phyloP scores from a whole-genome alignment of 2,329 filamentous ascomycete genomes.

The Neofusicoccum ribis region DNA sequence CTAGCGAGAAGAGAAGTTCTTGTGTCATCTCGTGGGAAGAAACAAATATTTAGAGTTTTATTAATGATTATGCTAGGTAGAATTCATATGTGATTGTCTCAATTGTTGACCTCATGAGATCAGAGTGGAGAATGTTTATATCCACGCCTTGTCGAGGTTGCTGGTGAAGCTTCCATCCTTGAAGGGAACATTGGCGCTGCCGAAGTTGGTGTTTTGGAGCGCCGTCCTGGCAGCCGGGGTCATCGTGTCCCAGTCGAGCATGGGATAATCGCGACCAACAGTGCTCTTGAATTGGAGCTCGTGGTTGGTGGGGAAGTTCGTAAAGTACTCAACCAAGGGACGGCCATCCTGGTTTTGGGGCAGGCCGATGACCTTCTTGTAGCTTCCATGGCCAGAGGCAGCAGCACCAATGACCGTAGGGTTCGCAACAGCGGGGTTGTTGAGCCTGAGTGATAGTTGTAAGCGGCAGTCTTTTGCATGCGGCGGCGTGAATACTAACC shows the following conservation, averaged over 20 bases:
- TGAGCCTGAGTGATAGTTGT: no score
- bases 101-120: no score
- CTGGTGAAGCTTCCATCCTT: constrained; percentile 30
- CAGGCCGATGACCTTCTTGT: constrained; percentile 28
- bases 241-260: constrained; percentile 49
- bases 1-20: no score
- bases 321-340: constrained; percentile 38
- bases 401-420: constrained; percentile 40
- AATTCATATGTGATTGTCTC: no score
- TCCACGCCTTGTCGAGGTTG: constrained; percentile 20
- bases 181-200: constrained; percentile 45
- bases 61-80: no score
- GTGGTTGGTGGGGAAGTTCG: constrained; percentile 37
- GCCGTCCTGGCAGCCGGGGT: constrained; percentile 36
- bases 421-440: constrained; percentile 18
- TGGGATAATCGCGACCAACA: not conserved
- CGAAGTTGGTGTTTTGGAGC: constrained; percentile 43
- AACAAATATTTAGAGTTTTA: no score
- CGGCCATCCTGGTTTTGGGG: constrained; percentile 24
- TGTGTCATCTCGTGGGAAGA: no score
- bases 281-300: constrained; percentile 27
- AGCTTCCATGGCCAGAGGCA: constrained; percentile 42
- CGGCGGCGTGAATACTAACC: constrained; percentile 27
- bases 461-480: not conserved
- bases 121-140: not conserved